These are phyloP conservation scores for Rhodosporidiobolus odoratus DNA, from an alignment of 768 basidiomycete genomes.

Conservation along the genomic window DNA sequence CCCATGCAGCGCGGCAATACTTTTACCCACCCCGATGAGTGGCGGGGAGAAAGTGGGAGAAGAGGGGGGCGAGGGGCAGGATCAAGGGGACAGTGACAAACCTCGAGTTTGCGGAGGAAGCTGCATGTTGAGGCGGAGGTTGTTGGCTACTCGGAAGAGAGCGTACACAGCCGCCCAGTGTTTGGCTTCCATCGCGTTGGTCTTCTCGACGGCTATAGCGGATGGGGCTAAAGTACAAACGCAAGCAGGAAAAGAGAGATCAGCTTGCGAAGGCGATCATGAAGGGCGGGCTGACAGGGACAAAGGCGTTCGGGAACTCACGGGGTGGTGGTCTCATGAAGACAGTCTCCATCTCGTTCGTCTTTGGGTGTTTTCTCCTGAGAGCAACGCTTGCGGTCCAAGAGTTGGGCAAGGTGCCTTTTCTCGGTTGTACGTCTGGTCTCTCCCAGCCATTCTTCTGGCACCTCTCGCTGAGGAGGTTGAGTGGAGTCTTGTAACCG, in stretches of 20 bases:
- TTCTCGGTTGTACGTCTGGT: conserved; percentile 69
- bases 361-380: conserved; percentile 64
- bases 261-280: not conserved
- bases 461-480: conserved; percentile 77
- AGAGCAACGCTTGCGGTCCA: conserved; percentile 64
- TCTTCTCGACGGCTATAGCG: conserved; percentile 50
- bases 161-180: conserved; percentile 34
- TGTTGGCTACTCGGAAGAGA: conserved; percentile 41
- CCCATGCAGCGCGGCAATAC: too few relatives aligned
- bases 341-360: conserved; percentile 58
- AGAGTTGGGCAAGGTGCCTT: conserved; percentile 48
- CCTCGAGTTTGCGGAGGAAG: conserved; percentile 79
- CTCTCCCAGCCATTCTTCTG: conserved; percentile 87
- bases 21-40: not conserved
- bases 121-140: conserved; percentile 55
- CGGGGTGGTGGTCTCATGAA: conserved; percentile 69
- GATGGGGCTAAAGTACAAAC: conserved; percentile 16
- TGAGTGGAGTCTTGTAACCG: conserved; percentile 78
- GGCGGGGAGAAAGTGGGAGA: not conserved
- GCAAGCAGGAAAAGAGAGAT: not conserved
- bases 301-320: not conserved
- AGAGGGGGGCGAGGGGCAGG: too few relatives aligned
- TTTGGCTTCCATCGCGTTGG: conserved; percentile 71
- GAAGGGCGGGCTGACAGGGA: conserved; percentile 31
- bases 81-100: not conserved